phyloP scores from a whole-genome alignment of 2,329 filamentous ascomycete species.

The Arthrinium phaeospermum region DNA sequence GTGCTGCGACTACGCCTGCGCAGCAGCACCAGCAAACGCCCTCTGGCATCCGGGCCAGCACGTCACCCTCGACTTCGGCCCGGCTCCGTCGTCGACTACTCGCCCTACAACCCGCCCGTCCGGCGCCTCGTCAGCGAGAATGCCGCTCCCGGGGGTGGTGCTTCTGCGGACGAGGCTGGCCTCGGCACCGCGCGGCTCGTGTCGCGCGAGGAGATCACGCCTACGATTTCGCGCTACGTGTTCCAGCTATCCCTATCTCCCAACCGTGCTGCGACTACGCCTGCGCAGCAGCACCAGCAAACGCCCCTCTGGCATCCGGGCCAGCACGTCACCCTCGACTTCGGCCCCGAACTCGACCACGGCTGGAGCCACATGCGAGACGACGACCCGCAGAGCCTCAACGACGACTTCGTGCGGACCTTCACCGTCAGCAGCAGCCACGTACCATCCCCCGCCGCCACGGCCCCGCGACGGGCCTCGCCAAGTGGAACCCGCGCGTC shows the following conservation, averaged over 20 bases:
- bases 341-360: slow-evolving; percentile 68
- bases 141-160: not conserved
- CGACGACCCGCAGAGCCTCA: slow-evolving; percentile 77
- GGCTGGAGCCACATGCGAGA: slow-evolving; percentile 87
- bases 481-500: slow-evolving; percentile 57
- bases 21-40: not conserved
- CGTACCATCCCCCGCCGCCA: no score
- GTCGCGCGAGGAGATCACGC: slow-evolving; percentile 64
- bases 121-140: slow-evolving; percentile 68
- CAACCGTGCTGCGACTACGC: not conserved
- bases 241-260: slow-evolving; percentile 44
- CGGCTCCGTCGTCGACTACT: slow-evolving; percentile 63
- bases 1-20: not conserved
- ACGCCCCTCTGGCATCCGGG: slow-evolving; percentile 63
- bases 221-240: slow-evolving; percentile 69
- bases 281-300: not conserved
- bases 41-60: slow-evolving; percentile 76
- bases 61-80: slow-evolving; percentile 74
- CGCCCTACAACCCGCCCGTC: slow-evolving; percentile 81
- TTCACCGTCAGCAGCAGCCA: slow-evolving; percentile 75
- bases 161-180: not conserved
- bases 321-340: slow-evolving; percentile 80
- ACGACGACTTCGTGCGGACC: slow-evolving; percentile 83
- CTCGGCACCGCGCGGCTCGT: slow-evolving; percentile 59
- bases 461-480: slow-evolving; percentile 72